phyloP scores from a whole-genome alignment of 371 early-diverging fungal genomes.

The Neoconidiobolus thromboides region DNA sequence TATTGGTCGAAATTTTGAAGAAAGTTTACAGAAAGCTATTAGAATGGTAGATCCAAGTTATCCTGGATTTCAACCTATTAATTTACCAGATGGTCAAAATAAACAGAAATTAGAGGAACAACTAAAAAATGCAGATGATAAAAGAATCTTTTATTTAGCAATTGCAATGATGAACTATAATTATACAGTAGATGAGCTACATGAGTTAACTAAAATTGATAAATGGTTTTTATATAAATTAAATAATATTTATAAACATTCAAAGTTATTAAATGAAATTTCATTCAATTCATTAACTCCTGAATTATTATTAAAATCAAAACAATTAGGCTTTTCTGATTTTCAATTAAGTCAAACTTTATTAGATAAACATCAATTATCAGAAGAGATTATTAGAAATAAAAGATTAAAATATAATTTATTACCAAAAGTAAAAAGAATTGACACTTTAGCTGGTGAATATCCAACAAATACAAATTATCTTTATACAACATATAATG shows the following conservation, averaged over 20 bases:
- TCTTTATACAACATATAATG: constrained; percentile 90
- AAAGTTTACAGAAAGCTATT: constrained; percentile 88
- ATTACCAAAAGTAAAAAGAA: constrained; percentile 70
- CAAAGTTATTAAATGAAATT: constrained; percentile 21
- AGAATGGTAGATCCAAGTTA: constrained; percentile 78
- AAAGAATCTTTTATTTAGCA: constrained; percentile 81
- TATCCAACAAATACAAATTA: constrained; percentile 93
- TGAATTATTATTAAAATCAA: constrained; percentile 37
- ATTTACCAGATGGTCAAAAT: constrained; percentile 11
- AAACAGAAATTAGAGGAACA: constrained; percentile 12
- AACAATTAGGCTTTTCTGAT: constrained; percentile 78
- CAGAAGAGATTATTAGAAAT: constrained; percentile 16
- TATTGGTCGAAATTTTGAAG: constrained; percentile 87
- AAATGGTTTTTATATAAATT: constrained; percentile 90
- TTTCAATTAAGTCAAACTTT: constrained; percentile 50
- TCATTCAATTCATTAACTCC: constrained; percentile 12
- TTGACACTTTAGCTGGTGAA: constrained; percentile 89
- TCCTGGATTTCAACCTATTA: constrained; percentile 41
- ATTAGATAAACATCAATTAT: constrained; percentile 20
- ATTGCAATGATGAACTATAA: constrained; percentile 58
- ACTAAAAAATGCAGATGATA: constrained; percentile 28
- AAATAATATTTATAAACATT: constrained; percentile 29
- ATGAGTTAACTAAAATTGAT: constrained; percentile 77
- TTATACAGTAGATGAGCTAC: constrained; percentile 69
- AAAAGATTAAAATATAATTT: constrained; percentile 41